phyloP scores from a whole-genome alignment of 2,329 filamentous ascomycete species.

The Sporothrix sp. region DNA sequence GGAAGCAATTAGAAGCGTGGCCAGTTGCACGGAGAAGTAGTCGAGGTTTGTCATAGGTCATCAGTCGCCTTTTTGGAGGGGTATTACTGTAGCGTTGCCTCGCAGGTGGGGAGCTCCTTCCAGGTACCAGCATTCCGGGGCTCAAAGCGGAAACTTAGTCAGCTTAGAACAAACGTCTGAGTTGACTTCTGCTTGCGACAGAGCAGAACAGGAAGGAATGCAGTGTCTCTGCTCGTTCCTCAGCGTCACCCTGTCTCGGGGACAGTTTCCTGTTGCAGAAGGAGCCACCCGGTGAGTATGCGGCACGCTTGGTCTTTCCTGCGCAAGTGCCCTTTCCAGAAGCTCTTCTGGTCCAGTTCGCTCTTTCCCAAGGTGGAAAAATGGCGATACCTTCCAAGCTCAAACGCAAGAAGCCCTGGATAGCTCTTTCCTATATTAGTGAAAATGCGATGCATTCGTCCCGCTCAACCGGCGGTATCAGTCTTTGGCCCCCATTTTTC shows the following conservation, averaged over 20 bases:
- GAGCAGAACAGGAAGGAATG: background rate
- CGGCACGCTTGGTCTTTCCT: constrained; percentile 1
- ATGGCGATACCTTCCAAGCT: too few relatives aligned
- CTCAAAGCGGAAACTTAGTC: background rate
- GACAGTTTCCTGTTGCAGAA: background rate
- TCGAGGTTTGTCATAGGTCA: too few relatives aligned
- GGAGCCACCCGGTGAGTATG: too few relatives aligned
- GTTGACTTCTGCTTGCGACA: background rate
- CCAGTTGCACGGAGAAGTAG: too few relatives aligned
- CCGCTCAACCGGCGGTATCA: too few relatives aligned
- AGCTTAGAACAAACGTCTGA: background rate
- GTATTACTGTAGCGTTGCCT: background rate
- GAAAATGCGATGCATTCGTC: too few relatives aligned
- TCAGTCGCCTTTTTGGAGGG: background rate
- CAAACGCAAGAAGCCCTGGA: too few relatives aligned
- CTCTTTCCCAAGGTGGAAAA: background rate
- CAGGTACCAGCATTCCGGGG: background rate
- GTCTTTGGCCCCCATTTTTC: too few relatives aligned
- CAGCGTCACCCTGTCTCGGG: background rate
- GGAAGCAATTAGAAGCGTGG: too few relatives aligned
- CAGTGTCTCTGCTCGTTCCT: background rate
- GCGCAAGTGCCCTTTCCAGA: too few relatives aligned
- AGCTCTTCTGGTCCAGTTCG: too few relatives aligned
- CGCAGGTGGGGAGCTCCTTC: constrained; percentile 4
- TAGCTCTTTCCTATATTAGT: too few relatives aligned